Evolutionary conservation across 768 basidiomycete species (phyloP), one percentile per base, ranked within the genome.

Genomic region (Pulveroboletus sp.): DNA sequence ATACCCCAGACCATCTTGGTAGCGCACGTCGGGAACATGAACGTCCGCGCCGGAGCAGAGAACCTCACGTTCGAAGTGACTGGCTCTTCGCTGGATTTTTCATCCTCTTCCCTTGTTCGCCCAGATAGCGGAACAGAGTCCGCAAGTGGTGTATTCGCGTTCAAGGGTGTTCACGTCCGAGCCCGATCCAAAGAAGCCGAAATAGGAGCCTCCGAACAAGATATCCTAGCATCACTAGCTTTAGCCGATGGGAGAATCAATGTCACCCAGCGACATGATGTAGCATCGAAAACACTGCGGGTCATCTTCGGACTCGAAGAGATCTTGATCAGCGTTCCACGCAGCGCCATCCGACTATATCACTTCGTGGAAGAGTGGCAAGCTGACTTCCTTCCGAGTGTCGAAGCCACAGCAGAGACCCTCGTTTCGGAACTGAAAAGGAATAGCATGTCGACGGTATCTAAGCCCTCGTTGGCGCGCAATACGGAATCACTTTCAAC

Each of bases 311-410:
- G 70, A 3, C 56, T 83, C 5, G 70, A 71, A 11, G 70, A 69
- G 20, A 57, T 85, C 21, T 70, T 74, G 24, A 60, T 87, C 37
- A 76, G 76, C 46, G 81, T 93, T 20, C 90, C 90, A 4, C 84
- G 90, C 21, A 93, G 90, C 56, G 90, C 85, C 24, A 73, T 93
- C 25, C 81, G 85, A 14, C 72, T 90, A 5, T 89, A 89, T 64
- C 80, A 77, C 32, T 92, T 91, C 59, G 64, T 85, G 21, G 85
- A 90, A 57, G 85, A 90, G 58, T 94, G 92, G 92, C 74, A 81
- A 57, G 79, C 79, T 5, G 85, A 90, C 56, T 91, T 85, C 57
- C 72, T 92, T 25, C 84, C 90, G 16, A 84, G 77, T 5, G 76
- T 91, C 33, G 83, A 91, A 57, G 75, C 78, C 13, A 81, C 85